Evolutionary conservation across 441 rosid species (phyloP).

Genomic region (Syzygium malaccense): DNA sequence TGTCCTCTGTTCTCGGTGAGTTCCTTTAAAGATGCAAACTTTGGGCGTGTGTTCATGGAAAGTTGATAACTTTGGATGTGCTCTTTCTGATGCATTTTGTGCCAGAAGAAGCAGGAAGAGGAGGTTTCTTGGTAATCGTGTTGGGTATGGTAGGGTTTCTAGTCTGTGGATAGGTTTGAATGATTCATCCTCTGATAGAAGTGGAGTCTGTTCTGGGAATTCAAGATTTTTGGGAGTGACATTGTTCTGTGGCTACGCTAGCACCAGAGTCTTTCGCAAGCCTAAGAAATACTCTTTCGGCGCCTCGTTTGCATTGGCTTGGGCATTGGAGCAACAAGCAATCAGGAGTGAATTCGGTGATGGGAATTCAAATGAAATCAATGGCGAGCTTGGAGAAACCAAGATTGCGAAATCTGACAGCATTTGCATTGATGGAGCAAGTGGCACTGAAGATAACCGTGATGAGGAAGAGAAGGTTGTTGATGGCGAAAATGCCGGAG

Average conservation of each 20-base stretch:
- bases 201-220: slow-evolving; percentile 15
- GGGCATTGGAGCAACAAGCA: slow-evolving; percentile 50
- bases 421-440: slow-evolving; percentile 9
- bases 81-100: slow-evolving; percentile 20
- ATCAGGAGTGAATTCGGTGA: slow-evolving; percentile 23
- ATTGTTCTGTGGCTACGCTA: slow-evolving; percentile 14
- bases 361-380: slow-evolving; percentile 21
- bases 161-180: slow-evolving; percentile 24
- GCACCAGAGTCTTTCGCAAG: slow-evolving; percentile 17
- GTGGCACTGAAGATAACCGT: slow-evolving; percentile 8
- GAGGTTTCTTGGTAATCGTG: slow-evolving; percentile 10
- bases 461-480: slow-evolving; percentile 4
- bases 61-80: slow-evolving; percentile 38
- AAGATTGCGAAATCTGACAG: slow-evolving; percentile 10
- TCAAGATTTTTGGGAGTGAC: slow-evolving; percentile 14
- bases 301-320: slow-evolving; percentile 34
- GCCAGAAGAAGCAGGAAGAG: slow-evolving; percentile 19
- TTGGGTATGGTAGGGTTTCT: slow-evolving; percentile 18
- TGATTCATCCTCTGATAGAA: slow-evolving; percentile 11
- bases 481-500: slow-evolving; percentile 1
- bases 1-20: neutral
- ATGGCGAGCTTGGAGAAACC: slow-evolving; percentile 7
- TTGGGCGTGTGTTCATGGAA: slow-evolving; percentile 41
- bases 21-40: slow-evolving; percentile 48
- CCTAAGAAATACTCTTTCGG: slow-evolving; percentile 21